Base-by-base conservation (phyloP, 1,284 basidiomycete species). In the Hemileia vastatrix region DNA sequence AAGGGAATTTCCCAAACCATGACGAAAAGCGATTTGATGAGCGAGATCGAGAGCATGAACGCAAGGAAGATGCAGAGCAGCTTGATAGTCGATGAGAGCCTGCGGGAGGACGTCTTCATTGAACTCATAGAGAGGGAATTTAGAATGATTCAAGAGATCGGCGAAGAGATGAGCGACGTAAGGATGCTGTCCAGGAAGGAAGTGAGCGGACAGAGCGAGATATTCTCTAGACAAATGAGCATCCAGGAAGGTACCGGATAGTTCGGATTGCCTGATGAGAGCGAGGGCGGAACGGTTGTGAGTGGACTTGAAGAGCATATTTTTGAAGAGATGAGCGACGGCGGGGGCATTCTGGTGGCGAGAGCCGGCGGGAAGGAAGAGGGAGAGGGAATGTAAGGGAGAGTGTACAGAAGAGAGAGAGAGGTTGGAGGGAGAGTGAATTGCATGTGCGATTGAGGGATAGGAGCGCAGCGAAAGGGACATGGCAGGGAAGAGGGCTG, bases 231-330 rank as follows among this genome's bases (percentile, higher is more conserved):
- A 83, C 70, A 97, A 80, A 67, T 83, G 86, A 64, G 91, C 81
- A 51, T 90, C 92, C 68, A 98, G 82, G 60, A 94, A 83, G 76
- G 93, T 94, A 66, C 94, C 95, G 77, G 90, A 89, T 59, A 96
- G 82, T 79, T 98, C 94, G 65, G 88, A 84, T 78, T 96, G 91
- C 68, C 94, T 86, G 67, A 93, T 84, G 52, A 88, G 90, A 68
- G 87, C 88, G 76, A 99, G 81, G 56, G 91, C 86, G 54, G 93
- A 94, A 70, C 90, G 85, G 72, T 85, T 83, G 66, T 80, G 79
- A 49, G 88, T 91, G 78, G 86, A 86, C 90, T 93, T 95, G 85
- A 92, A 95, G 65, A 90, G 86, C 81, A 91, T 94, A 83, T 90
- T 91, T 83, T 93, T 93, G 77, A 95, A 82, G 67, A 85, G 85